Evolutionary conservation across 2,329 filamentous ascomycete genomes (phyloP), one percentile per base, ranked within the genome.

Genomic region (Neobulgaria alba): DNA sequence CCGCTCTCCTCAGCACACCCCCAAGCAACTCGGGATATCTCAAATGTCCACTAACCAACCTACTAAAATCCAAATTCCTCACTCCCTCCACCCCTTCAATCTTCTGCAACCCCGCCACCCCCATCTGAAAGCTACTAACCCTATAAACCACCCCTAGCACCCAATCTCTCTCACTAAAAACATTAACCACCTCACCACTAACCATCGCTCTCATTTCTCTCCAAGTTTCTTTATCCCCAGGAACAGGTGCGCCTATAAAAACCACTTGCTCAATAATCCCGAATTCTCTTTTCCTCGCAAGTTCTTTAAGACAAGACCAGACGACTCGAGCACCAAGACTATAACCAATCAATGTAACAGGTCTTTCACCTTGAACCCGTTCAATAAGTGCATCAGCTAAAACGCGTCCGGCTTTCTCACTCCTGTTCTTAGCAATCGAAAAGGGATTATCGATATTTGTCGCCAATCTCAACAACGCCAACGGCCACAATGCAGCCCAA

Each of bases 101-200:
- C 12, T 74, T 72, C 59, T 95, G 83, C 14, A 96, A 65, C 1
- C 90, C 90, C 0, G 89, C 88, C 23, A 96, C 73, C 2, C 90
- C 89, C 46, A 83, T 81, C 49, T 92, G 81, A 36, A 90, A 75
- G 51, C 82, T 87, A 39, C 83, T 85, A 2, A 79, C 85, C 37
- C 90, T 80, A 60, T 90, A 94, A 29, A 95, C 68, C 59, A 95
- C 94, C 1, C 79, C 88, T 2, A 96, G 77, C 17, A 95, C 79
- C 50, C 86, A 88, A 60, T 96, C 90, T 34, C 86, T 85, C 38
- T 82, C 79, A 1, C 85, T 93, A 60, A 82, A 95, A 3, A 92
- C 87, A 53, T 95, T 96, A 56, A 95, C 73, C n/a, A 95, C 69
- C 16, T 88, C 77, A 0, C 89, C 88, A 30, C 78, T 73, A 3